Conservation (phyloP, 805 yeast species). For the Schwanniomyces occidentalis region DNA sequence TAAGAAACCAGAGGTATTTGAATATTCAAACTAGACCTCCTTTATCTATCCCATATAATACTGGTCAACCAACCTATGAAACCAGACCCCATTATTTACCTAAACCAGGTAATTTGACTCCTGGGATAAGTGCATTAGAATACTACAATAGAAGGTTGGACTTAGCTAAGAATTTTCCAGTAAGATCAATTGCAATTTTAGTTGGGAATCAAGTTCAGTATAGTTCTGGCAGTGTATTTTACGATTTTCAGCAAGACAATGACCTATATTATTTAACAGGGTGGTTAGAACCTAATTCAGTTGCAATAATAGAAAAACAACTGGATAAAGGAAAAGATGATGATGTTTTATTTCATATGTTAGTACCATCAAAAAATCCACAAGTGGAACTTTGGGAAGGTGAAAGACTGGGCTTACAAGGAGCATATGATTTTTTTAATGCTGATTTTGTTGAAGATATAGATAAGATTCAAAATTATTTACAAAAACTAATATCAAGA, state of each 20-base stretch:
- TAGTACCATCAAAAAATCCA: conserved; percentile 82
- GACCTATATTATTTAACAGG: conserved; percentile 87
- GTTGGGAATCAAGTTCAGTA: conserved; percentile 72
- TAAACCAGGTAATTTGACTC: conserved; percentile 77
- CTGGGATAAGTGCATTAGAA: conserved; percentile 83
- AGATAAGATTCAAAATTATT: conserved; percentile 40
- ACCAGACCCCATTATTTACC: conserved; percentile 76
- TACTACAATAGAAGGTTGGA: conserved; percentile 68
- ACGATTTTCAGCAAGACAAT: conserved; percentile 90
- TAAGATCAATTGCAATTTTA: conserved; percentile 67
- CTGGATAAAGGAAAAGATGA: conserved; percentile 45
- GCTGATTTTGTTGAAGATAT: conserved; percentile 72
- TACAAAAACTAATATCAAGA: conserved; percentile 48
- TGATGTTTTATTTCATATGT: conserved; percentile 65
- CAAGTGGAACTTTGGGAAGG: conserved; percentile 94
- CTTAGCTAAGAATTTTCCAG: conserved; percentile 59
- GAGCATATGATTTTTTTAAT: conserved; percentile 80
- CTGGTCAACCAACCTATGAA: conserved; percentile 88
- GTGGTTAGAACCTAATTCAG: conserved; percentile 86
- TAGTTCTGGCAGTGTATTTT: conserved; percentile 89
- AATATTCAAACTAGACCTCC: conserved; percentile 24
- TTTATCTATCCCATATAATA: conserved; percentile 30
- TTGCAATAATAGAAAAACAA: conserved; percentile 65
- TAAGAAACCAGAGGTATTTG: neutral
- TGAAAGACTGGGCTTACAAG: conserved; percentile 80